Evolutionary conservation across 2,329 filamentous ascomycete species (phyloP).

Genomic region (Fusarium oligoseptatum): DNA sequence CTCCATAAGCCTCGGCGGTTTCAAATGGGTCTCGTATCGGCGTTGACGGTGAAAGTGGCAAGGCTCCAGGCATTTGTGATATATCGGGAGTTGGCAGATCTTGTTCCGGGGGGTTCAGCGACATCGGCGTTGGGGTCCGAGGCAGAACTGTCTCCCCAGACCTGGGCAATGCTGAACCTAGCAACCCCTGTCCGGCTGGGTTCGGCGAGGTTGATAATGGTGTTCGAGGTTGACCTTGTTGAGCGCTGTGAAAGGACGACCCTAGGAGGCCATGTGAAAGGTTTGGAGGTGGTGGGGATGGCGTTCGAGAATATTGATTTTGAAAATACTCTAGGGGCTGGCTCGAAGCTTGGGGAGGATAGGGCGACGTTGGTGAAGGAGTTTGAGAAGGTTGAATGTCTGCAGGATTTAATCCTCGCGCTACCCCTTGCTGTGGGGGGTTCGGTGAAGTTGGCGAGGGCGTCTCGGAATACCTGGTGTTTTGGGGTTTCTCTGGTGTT

Average conservation of each 20-base stretch:
- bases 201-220: conserved; percentile 21
- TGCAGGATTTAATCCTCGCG: not conserved
- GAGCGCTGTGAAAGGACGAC: not conserved
- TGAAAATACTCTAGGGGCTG: not conserved
- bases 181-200: conserved; percentile 11
- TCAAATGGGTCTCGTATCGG: not conserved
- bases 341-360: conserved; percentile 5
- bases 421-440: not conserved
- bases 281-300: not conserved
- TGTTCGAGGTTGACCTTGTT: not conserved
- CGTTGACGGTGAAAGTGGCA: not conserved
- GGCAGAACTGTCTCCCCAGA: not conserved
- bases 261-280: not conserved
- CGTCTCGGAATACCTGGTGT: not conserved
- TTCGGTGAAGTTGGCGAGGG: not conserved
- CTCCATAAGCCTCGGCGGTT: not conserved
- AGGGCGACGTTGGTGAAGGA: conserved; percentile 24
- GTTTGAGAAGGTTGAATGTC: conserved; percentile 18
- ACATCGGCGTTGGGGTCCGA: not conserved
- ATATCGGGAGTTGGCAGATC: not conserved
- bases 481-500: not conserved
- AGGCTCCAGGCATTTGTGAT: not conserved
- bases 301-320: not conserved
- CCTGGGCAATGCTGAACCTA: not conserved
- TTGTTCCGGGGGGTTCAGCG: not conserved